These are phyloP conservation scores for Rhodotorula babjevae DNA, from an alignment of 768 basidiomycete genomes.

Conservation along the genomic window DNA sequence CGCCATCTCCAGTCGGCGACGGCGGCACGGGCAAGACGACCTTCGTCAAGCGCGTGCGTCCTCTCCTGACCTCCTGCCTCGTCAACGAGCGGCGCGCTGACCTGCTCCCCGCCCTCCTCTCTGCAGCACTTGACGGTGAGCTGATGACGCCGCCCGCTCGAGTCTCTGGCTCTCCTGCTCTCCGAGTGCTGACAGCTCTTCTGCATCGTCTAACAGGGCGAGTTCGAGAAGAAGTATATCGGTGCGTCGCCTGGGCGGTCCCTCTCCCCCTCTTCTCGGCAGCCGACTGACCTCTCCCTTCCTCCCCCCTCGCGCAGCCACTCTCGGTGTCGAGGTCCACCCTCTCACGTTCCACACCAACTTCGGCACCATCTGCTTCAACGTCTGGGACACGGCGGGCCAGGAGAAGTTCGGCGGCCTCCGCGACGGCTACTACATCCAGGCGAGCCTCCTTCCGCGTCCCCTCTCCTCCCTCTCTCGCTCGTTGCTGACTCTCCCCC, in stretches of 20 bases:
- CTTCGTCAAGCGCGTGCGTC: slow-evolving; percentile 37
- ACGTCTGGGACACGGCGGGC: slow-evolving; percentile 99
- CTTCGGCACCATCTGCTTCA: slow-evolving; percentile 98
- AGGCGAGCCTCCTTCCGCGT: slow-evolving; percentile 50
- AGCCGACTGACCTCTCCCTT: slow-evolving; percentile 18
- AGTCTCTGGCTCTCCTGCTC: slow-evolving; percentile 48
- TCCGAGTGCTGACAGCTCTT: slow-evolving; percentile 4
- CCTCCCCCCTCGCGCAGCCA: slow-evolving; percentile 58
- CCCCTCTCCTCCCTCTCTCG: no score
- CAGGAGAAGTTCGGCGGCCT: slow-evolving; percentile 99
- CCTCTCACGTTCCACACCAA: slow-evolving; percentile 92
- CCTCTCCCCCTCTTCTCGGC: not conserved
- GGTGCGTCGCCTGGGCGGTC: slow-evolving; percentile 26
- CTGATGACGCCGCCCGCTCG: slow-evolving; percentile 16
- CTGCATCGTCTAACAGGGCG: slow-evolving; percentile 53
- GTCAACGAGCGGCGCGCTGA: not conserved
- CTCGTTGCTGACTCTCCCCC: not conserved
- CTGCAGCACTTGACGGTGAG: slow-evolving; percentile 38
- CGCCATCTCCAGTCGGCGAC: slow-evolving; percentile 66
- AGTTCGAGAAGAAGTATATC: slow-evolving; percentile 91
- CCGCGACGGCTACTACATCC: slow-evolving; percentile 94
- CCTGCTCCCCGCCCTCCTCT: not conserved
- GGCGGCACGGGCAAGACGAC: slow-evolving; percentile 76
- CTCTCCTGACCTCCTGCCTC: not conserved
- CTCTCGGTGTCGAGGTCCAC: slow-evolving; percentile 98